Evolutionary conservation across 2,329 filamentous ascomycete genomes (phyloP).

Genomic region (Ophiostoma novo-ulmi): DNA sequence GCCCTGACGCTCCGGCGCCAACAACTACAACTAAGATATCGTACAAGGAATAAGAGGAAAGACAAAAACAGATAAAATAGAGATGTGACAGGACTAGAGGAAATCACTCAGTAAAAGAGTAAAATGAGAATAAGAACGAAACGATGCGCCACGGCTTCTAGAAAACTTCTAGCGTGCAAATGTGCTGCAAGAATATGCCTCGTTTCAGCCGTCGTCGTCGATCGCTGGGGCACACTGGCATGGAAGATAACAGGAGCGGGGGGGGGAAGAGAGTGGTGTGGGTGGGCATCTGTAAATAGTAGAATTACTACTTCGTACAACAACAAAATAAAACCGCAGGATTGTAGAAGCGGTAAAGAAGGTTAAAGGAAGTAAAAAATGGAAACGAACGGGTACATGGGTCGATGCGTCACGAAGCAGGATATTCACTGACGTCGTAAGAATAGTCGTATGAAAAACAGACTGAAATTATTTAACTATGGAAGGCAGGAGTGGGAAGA

Average conservation of each 20-base stretch:
- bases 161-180: constrained; percentile 27
- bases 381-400: not conserved
- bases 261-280: not conserved
- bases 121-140: constrained; percentile 13
- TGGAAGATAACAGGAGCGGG: not conserved
- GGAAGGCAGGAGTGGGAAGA: not conserved
- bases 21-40: not conserved
- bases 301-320: not conserved
- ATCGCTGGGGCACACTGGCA: constrained; percentile 15
- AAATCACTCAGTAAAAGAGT: not conserved
- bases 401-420: not conserved
- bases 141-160: constrained; percentile 25
- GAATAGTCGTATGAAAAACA: not conserved
- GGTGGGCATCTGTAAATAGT: constrained; percentile 2
- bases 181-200: constrained; percentile 22
- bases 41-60: not conserved
- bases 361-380: not conserved
- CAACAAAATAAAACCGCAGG: not conserved
- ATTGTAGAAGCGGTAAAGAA: constrained; percentile 3
- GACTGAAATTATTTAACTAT: not conserved
- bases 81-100: not conserved
- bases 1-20: not conserved
- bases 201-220: constrained; percentile 20
- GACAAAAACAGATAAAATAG: not conserved
- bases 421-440: not conserved